Evolutionary conservation across 2,329 filamentous ascomycete genomes (phyloP), one percentile per base, ranked within the genome.

Genomic region (Cordyceps pruinosa): DNA sequence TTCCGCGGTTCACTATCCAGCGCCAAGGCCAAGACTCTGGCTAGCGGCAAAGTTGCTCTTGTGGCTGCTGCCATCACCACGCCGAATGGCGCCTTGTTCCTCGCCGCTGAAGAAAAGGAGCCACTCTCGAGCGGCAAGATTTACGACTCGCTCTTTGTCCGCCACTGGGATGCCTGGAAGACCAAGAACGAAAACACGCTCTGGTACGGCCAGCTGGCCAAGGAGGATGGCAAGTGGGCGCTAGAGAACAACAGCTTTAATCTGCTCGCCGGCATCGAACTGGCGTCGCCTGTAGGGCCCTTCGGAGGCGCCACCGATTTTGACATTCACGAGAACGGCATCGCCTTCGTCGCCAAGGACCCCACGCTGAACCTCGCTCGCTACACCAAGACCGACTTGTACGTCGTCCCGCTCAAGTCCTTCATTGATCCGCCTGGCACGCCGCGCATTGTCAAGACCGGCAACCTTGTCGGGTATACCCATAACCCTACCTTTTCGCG

Each of bases 221-320:
- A 74, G 66, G 71, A 67, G 35, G 69, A 69, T 15, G 70, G 63
- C 15, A 67, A 66, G 57, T 81, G 74, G 67, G 66, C 65, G 26
- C 70, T 83, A 17, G 71, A 74, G 45, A 64, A 68, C 3, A 67
- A 70, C 1, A 71, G 90, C 45, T 77, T 73, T 56, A 92, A 92
- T 65, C 82, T 86, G 2, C 74, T 93, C 41, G 77, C 78, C 13
- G 81, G 77, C 17, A 84, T 79, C 0, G 63, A 70, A 19, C 76
- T 88, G 28, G 85, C 83, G 65, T 86, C 76, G 50, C 92, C 88
- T 0, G 83, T 91, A 19, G 84, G 81, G 49, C 87, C 89, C 0
- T 95, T 96, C 65, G 91, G 91, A 4, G 89, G 88, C 21, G 75
- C 83, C 0, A 82, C 84, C n/a, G 87, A 95, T 69, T 96, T 92